These are phyloP conservation scores for Ogataea pini DNA, from an alignment of 805 yeast species.

Conservation along the genomic window DNA sequence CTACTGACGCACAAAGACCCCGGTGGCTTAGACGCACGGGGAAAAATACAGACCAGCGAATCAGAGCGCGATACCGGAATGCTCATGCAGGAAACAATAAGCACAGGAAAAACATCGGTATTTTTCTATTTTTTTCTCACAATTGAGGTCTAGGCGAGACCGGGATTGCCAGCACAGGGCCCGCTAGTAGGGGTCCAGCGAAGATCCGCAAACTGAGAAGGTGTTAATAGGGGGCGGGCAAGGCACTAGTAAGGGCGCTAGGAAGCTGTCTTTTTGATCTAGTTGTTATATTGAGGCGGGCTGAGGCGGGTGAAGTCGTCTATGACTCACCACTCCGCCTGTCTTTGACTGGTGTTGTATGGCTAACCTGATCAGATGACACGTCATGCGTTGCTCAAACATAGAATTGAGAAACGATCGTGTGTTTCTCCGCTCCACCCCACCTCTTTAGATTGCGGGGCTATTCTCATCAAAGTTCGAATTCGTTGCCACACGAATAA, in stretches of 20 bases:
- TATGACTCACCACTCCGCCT: too few species aligned
- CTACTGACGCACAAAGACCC: background rate
- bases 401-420: background rate
- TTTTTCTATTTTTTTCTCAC: background rate
- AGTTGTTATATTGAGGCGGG: too few species aligned
- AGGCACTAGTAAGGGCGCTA: too few species aligned
- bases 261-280: background rate
- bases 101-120: background rate
- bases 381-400: conserved; percentile 1
- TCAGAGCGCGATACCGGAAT: background rate
- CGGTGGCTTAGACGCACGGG: background rate
- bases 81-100: background rate
- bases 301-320: too few species aligned
- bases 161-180: too few species aligned
- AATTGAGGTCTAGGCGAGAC: background rate
- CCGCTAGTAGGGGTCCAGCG: too few species aligned
- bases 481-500: background rate
- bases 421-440: conserved; percentile 1
- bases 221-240: too few species aligned
- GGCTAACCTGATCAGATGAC: background rate
- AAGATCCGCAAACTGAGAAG: too few species aligned
- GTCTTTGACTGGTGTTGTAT: too few species aligned
- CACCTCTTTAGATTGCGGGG: conserved; percentile 4
- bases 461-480: background rate
- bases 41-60: background rate